Evolutionary conservation across 2,329 filamentous ascomycete species (phyloP).

Genomic region (Aspergillus sclerotialis): DNA sequence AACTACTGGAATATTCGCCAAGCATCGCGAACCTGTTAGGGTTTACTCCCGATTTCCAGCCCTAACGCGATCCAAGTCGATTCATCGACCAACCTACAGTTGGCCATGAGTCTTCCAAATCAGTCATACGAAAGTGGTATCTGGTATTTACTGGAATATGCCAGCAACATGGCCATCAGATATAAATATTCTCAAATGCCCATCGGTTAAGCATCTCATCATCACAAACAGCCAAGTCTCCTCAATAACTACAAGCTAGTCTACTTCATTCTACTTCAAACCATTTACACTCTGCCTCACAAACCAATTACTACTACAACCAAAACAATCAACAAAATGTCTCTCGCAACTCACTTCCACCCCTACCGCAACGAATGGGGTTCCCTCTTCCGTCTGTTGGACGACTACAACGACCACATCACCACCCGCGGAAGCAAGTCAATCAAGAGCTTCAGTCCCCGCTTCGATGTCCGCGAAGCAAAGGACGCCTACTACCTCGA

Average conservation of each 20-base stretch:
- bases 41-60: too few relatives aligned
- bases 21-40: too few relatives aligned
- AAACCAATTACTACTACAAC: background rate
- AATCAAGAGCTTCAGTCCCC: constrained; percentile 33
- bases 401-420: constrained; percentile 31
- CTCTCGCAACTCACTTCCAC: constrained; percentile 3
- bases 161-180: too few relatives aligned
- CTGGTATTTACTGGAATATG: too few relatives aligned
- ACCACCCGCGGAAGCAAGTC: constrained; percentile 6
- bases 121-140: too few relatives aligned
- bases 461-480: constrained; percentile 43
- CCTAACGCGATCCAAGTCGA: too few relatives aligned
- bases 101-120: too few relatives aligned
- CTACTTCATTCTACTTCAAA: background rate
- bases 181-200: constrained; percentile 3
- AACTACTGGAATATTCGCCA: too few relatives aligned
- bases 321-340: constrained; percentile 3
- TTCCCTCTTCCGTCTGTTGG: constrained; percentile 36
- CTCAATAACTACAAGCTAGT: background rate
- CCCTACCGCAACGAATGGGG: constrained; percentile 1
- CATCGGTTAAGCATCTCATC: constrained; percentile 11
- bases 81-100: too few relatives aligned
- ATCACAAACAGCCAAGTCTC: constrained; percentile 9
- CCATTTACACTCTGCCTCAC: background rate
- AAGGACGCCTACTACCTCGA: constrained; percentile 40